Evolutionary conservation across 2,329 filamentous ascomycete genomes (phyloP).

Genomic region (Lasiodiplodia gonubiensis): DNA sequence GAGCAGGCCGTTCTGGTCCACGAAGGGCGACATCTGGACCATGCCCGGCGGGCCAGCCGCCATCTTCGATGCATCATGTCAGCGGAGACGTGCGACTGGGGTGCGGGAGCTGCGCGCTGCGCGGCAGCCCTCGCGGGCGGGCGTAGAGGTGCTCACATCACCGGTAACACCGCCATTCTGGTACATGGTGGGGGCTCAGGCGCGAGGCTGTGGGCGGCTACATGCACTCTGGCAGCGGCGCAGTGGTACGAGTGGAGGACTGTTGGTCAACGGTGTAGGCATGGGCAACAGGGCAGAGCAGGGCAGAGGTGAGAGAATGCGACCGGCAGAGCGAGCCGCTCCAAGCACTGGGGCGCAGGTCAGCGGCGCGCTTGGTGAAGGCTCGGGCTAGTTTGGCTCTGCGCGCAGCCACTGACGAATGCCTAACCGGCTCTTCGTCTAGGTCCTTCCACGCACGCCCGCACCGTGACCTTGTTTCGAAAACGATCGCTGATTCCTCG

Average conservation of each 20-base stretch:
- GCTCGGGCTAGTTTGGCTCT: slow-evolving; percentile 22
- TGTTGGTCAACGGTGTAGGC: slow-evolving; percentile 26
- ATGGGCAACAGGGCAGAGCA: slow-evolving; percentile 24
- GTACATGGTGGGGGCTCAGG: slow-evolving; percentile 39
- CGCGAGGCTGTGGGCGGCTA: slow-evolving; percentile 30
- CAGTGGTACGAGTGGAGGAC: slow-evolving; percentile 24
- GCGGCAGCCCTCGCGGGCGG: slow-evolving; percentile 4
- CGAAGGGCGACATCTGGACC: slow-evolving; percentile 36
- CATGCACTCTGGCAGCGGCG: slow-evolving; percentile 28
- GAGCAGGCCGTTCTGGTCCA: slow-evolving; percentile 46
- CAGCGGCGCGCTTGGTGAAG: slow-evolving; percentile 19
- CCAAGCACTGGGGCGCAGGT: slow-evolving; percentile 25
- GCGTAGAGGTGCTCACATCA: slow-evolving; percentile 24
- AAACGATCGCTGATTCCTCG: slow-evolving; percentile 20
- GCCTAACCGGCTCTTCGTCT: slow-evolving; percentile 9
- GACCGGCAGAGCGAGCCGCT: slow-evolving; percentile 24
- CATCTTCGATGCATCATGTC: slow-evolving; percentile 29
- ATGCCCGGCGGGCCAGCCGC: slow-evolving; percentile 32
- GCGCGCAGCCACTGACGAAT: slow-evolving; percentile 24
- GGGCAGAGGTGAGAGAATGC: slow-evolving; percentile 27
- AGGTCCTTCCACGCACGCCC: slow-evolving; percentile 26
- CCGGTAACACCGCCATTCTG: slow-evolving; percentile 37
- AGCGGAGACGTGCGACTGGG: slow-evolving; percentile 27
- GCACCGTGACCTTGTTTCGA: slow-evolving; percentile 8
- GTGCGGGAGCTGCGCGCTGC: slow-evolving; percentile 19